These are phyloP conservation scores for Acer saccharum DNA, from an alignment of 345 rosid species.

Conservation along the genomic window DNA sequence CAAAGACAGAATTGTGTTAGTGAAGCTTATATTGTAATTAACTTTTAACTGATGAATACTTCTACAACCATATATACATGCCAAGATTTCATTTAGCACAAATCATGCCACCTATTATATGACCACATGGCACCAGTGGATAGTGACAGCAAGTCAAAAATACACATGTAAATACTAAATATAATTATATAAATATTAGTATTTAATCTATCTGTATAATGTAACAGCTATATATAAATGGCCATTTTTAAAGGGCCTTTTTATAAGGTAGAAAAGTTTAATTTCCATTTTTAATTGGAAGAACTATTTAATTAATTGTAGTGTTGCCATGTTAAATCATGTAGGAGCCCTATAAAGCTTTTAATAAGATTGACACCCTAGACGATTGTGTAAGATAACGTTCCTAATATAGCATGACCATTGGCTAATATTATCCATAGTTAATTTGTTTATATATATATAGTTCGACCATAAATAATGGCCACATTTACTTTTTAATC, in stretches of 20 bases:
- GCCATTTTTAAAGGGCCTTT: too few relatives aligned
- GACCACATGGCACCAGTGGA: too few relatives aligned
- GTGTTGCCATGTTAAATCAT: slow-evolving; percentile 28
- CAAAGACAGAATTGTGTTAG: background rate
- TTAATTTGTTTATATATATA: background rate
- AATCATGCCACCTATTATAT: background rate
- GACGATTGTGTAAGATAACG: background rate
- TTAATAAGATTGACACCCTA: background rate
- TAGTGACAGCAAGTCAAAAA: too few relatives aligned
- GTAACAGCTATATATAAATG: too few relatives aligned
- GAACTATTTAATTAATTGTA: background rate
- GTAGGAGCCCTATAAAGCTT: background rate
- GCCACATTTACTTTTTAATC: background rate
- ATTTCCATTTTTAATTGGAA: too few relatives aligned
- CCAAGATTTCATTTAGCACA: background rate
- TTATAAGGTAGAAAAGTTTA: too few relatives aligned
- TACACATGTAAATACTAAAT: too few relatives aligned
- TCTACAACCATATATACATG: too few relatives aligned
- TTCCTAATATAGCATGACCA: background rate
- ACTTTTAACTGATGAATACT: background rate
- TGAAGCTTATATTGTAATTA: background rate
- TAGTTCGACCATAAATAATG: background rate
- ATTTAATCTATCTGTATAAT: too few relatives aligned
- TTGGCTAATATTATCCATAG: background rate
- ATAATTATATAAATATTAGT: too few relatives aligned